Evolutionary conservation across 2,329 filamentous ascomycete species (phyloP), one percentile per base, ranked within the genome.

Genomic region (Gaeumannomyces tritici): DNA sequence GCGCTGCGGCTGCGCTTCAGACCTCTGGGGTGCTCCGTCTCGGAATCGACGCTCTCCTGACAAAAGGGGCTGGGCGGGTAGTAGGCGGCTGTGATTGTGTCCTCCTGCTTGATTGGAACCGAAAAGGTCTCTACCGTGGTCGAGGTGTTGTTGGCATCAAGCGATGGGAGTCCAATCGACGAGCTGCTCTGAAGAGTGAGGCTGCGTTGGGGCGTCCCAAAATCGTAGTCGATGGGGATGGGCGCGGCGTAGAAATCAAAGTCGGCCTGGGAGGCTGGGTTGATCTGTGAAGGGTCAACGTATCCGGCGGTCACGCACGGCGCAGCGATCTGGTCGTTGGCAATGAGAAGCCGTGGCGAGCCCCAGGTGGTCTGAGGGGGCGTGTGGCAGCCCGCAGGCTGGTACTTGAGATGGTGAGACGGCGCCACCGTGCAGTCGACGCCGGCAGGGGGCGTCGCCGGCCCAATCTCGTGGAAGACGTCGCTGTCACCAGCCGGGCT

Each of bases 401-500:
- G 65, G 62, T 67, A 71, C 21, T 65, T 64, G 1, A 74, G 73
- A 51, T 67, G 64, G 1, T 70, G 67, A 21, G 62, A 55, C 12
- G 64, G 56, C 15, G 63, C 47, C 7, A 68, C 62, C 24, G 57
- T 18, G 11, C 4, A 11, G 57, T 58, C n/a, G 57, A 58, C 27
- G 56, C 77, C 76, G 47, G 54, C 51, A 15, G 72, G 69, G 2
- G 76, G 75, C 2, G 77, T 77, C 31, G 70, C 68, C 12, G 76
- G 76, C n/a, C 70, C 69, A 59, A 69, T 67, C 62, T 71, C 69
- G 61, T 71, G 70, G 60, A 70, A 73, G 28, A 71, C 70, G 60
- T 80, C 77, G 62, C 72, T 73, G n/a, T 78, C 76, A 5, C 73
- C 68, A 4, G 70, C 71, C 21, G 76, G 76, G 51, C 76, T 79